Percentiles rank a stretch among this genome's conserved stretches.
Conservation (phyloP, 129 eudicot species). For the Calendula officinalis region DNA sequence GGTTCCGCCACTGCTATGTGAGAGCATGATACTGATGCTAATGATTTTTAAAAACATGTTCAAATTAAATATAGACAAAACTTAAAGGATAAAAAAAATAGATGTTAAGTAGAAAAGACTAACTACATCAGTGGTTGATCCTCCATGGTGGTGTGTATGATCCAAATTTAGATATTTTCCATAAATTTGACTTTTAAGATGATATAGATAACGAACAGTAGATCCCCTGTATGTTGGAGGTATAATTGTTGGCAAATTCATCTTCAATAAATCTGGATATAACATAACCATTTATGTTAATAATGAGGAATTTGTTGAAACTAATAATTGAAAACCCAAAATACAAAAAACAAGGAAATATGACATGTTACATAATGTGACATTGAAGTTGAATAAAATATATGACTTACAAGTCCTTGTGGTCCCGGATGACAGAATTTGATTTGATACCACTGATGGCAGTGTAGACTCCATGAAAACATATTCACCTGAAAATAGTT, state of each 20-base stretch:
- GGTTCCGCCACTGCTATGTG: too few relatives aligned
- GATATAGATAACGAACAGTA: slow-evolving; percentile 84
- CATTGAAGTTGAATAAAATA: neutral
- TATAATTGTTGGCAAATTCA: slow-evolving; percentile 65
- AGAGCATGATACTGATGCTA: too few relatives aligned
- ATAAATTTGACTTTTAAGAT: slow-evolving; percentile 58
- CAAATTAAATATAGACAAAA: slow-evolving; percentile 1
- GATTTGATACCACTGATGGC: slow-evolving; percentile 70
- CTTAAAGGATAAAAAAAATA: neutral
- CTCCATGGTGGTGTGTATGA: slow-evolving; percentile 56
- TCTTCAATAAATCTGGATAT: slow-evolving; percentile 74
- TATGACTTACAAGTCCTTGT: slow-evolving; percentile 65
- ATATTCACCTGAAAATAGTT: slow-evolving; percentile 65
- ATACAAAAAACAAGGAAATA: neutral
- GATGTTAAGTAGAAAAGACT: slow-evolving; percentile 28
- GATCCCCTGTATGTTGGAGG: slow-evolving; percentile 98
- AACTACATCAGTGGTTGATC: slow-evolving; percentile 57
- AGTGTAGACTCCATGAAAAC: slow-evolving; percentile 76
- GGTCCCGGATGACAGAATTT: slow-evolving; percentile 57
- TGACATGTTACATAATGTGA: slow-evolving; percentile 1
- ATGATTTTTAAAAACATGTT: neutral
- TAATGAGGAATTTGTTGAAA: neutral
- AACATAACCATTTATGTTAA: neutral
- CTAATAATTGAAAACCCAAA: slow-evolving; percentile 7
- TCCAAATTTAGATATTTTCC: slow-evolving; percentile 64